Percentiles rank a stretch among this genome's conserved stretches.
Conservation (phyloP, 768 basidiomycete species). For the Macrocybe gigantea region DNA sequence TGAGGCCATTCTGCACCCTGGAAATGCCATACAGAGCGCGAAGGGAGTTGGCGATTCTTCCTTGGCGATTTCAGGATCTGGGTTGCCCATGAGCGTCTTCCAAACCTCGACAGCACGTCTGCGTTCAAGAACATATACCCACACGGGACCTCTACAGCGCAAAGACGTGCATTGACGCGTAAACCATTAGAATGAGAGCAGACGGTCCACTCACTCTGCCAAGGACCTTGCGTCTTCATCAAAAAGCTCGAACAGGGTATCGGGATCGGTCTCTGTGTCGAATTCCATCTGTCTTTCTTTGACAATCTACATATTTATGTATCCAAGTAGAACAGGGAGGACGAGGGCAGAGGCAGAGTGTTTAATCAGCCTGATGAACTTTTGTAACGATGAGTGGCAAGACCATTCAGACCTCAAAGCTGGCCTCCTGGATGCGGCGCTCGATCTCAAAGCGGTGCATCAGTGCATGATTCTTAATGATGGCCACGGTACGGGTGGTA, state of each 20-base stretch:
- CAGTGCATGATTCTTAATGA: slow-evolving; percentile 79
- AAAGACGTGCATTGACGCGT: slow-evolving; percentile 3
- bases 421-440: slow-evolving; percentile 69
- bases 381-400: slow-evolving; percentile 4
- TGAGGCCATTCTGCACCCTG: slow-evolving; percentile 54
- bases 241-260: slow-evolving; percentile 73
- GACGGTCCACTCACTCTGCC: slow-evolving; percentile 55
- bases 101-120: slow-evolving; percentile 77
- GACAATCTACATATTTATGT: slow-evolving; percentile 47
- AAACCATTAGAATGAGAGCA: slow-evolving; percentile 1
- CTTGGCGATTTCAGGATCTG: slow-evolving; percentile 53
- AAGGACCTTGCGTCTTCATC: slow-evolving; percentile 71
- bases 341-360: slow-evolving; percentile 9
- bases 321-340: neutral
- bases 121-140: slow-evolving; percentile 87
- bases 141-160: slow-evolving; percentile 67
- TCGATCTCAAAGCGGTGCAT: slow-evolving; percentile 76
- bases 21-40: slow-evolving; percentile 64
- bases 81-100: slow-evolving; percentile 68
- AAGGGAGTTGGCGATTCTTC: slow-evolving; percentile 54
- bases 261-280: slow-evolving; percentile 77
- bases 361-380: slow-evolving; percentile 7
- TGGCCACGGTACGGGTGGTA: slow-evolving; percentile 69
- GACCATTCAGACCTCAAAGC: slow-evolving; percentile 61
- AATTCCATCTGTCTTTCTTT: slow-evolving; percentile 90